A percentile compares a stretch with the other conserved stretches of the same genome.
Evolutionary conservation across 768 basidiomycete genomes (phyloP).

Genomic region (Lentinula aciculospora): DNA sequence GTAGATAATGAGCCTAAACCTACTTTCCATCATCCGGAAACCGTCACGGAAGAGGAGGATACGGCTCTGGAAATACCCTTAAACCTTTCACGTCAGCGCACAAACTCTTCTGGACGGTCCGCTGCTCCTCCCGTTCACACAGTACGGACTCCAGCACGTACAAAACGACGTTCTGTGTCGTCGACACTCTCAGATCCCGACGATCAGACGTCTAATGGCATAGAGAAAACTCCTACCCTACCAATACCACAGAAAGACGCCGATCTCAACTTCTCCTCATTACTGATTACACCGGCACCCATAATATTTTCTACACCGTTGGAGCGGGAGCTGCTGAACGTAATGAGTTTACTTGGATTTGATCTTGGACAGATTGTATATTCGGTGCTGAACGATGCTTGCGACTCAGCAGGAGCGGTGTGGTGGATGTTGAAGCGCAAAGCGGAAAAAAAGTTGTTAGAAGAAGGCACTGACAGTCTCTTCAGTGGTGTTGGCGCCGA

Average conservation of each 20-base stretch:
- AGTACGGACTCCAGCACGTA: slow-evolving; percentile 86
- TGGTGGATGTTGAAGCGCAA: slow-evolving; percentile 97
- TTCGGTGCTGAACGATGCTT: slow-evolving; percentile 86
- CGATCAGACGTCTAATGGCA: slow-evolving; percentile 32
- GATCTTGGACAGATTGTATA: slow-evolving; percentile 96
- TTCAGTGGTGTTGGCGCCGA: slow-evolving; percentile 4
- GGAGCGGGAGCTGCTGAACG: slow-evolving; percentile 77
- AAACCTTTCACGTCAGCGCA: slow-evolving; percentile 21
- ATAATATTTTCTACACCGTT: slow-evolving; percentile 83
- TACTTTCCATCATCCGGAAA: slow-evolving; percentile 37
- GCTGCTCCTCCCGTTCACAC: slow-evolving; percentile 57
- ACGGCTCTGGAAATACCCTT: slow-evolving; percentile 16
- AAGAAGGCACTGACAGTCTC: slow-evolving; percentile 19
- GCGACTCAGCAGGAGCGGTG: slow-evolving; percentile 82
- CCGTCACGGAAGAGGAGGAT: slow-evolving; percentile 46
- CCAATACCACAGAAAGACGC: slow-evolving; percentile 23
- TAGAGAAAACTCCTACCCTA: slow-evolving; percentile 38
- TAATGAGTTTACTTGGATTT: slow-evolving; percentile 71
- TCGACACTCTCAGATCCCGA: slow-evolving; percentile 68
- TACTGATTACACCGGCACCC: slow-evolving; percentile 62
- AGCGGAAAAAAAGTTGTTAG: slow-evolving; percentile 51
- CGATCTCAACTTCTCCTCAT: slow-evolving; percentile 54
- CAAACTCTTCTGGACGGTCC: slow-evolving; percentile 16
- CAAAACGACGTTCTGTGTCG: slow-evolving; percentile 93
- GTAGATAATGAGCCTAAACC: slow-evolving; percentile 27